Evolutionary conservation across 2,329 filamentous ascomycete genomes (phyloP), one percentile per base, ranked within the genome.

Genomic region (Magnaporthales sp.): DNA sequence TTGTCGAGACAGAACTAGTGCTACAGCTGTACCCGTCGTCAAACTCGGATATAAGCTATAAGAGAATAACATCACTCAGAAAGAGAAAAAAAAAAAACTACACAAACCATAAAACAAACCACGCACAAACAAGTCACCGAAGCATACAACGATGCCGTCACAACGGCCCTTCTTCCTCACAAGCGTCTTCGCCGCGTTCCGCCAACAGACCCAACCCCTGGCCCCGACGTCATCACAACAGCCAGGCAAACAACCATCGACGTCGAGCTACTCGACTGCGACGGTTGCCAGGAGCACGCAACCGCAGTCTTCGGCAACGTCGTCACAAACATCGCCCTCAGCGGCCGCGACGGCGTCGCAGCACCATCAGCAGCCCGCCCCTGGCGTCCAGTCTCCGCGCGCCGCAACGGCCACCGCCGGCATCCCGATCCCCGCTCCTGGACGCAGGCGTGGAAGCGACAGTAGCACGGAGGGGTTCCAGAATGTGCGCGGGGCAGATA

Each of bases 381-480:
- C 66, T 19, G 27, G 27, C 63, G 67, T 66, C 31, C 70, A 67
- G 65, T 63, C 67, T 46, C 66, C 26, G 68, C 68, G 26, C 68
- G 67, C 69, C 46, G 71, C 65, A 71, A 72, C 70, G 68, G 38
- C 46, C 70, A 4, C 69, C 66, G 67, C 62, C 58, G 71, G 67
- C 65, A 80, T 83, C 22, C 80, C 81, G 46, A 81, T 80, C 51
- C 79, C 76, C 31, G 58, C 51, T 19, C 62, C 65, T 30, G 66
- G 68, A 8, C 78, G 81, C 15, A 81, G 89, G 67, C 82, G 91
- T 67, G 91, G 90, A 29, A 92, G 89, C 71, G 90, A 93, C 71
- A 91, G 88, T 76, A 90, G 86, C 69, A 88, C 84, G 66, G 91
- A 93, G 73, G 91, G 90, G 1, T 93, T 93, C 75, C 81, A 89